Evolutionary conservation across 257 asterid genomes (phyloP), one percentile per base, ranked within the genome.

Genomic region (Nicotiana tabacum): DNA sequence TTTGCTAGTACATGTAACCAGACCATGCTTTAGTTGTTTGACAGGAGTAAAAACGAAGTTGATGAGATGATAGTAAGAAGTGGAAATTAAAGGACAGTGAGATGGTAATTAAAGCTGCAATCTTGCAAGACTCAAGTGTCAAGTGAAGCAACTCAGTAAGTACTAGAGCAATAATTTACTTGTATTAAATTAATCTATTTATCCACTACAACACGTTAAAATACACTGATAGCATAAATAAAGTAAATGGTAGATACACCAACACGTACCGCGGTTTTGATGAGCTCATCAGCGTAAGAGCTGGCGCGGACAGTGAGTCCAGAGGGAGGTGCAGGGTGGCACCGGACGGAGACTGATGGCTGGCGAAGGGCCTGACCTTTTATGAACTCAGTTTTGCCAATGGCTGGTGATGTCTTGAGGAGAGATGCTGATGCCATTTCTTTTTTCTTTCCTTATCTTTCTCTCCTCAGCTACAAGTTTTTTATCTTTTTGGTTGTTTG

Each of bases 341-440:
- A 86, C 64, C 89, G 87, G 51, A 77, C 80, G 35, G 91, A 85
- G 27, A 81, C 88, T 0, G 91, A 84, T 3, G 88, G 84, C 82
- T 86, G 95, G 77, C 92, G 87, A 43, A 89, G 90, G 55, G 87
- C 58, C 87, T 85, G 91, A 7, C 91, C 93, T 82, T 88, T 92
- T 10, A 91, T 87, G 77, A 91, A 91, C 37, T 91, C 93, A 39
- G 92, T 82, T 85, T 92, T 92, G 87, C 89, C 92, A 78, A 91
- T 91, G 67, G 89, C 91, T 24, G 90, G 93, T 55, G 97, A 91
- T 21, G 90, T 83, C 87, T 90, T 92, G 83, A 91, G 93, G 84
- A 90, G 89, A 61, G 95, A 85, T 56, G 95, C 92, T 77, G 97
- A 92, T 24, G 95, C 95, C 97, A 92, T 92, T 67, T 21, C 82